phyloP scores from a whole-genome alignment of 2,329 filamentous ascomycete species.

The Neoarthrinium moseri region DNA sequence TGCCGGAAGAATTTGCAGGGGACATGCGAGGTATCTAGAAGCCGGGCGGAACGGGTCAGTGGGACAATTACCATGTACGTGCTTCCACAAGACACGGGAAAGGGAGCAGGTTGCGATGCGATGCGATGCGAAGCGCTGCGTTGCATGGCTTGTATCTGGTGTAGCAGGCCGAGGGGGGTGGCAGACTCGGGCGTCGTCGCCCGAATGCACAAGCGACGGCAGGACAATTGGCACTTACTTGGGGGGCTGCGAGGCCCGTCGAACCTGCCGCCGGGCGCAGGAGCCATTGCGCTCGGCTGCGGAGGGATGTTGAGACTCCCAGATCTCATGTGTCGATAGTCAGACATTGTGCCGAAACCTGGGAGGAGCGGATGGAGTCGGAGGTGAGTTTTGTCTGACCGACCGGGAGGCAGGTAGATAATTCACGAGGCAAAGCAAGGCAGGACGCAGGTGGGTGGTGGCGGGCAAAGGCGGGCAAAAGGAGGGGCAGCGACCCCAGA shows the following conservation, averaged over 20 bases:
- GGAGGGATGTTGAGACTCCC: slow-evolving; percentile 55
- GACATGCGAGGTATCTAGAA: slow-evolving; percentile 86
- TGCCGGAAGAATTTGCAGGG: slow-evolving; percentile 99
- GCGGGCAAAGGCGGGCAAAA: background rate
- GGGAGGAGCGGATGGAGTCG: background rate
- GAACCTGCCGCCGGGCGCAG: slow-evolving; percentile 43
- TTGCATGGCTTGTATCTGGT: background rate
- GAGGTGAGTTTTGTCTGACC: background rate
- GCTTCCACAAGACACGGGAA: background rate
- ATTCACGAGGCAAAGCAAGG: no score
- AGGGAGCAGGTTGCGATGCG: no score
- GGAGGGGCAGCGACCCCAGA: background rate
- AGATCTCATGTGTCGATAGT: slow-evolving; percentile 57
- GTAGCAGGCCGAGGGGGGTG: no score
- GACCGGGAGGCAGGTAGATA: no score
- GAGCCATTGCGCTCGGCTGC: slow-evolving; percentile 31
- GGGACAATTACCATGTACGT: background rate
- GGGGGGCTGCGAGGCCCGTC: slow-evolving; percentile 63
- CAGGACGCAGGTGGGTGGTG: background rate
- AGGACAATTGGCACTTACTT: slow-evolving; percentile 52
- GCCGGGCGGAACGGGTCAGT: slow-evolving; percentile 1
- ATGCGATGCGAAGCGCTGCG: background rate
- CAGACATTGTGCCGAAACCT: slow-evolving; percentile 36
- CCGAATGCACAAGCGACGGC: background rate
- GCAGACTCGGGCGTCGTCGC: no score